These are phyloP conservation scores for Prosopis cineraria DNA, from an alignment of 306 rosid genomes.

Conservation along the genomic window DNA sequence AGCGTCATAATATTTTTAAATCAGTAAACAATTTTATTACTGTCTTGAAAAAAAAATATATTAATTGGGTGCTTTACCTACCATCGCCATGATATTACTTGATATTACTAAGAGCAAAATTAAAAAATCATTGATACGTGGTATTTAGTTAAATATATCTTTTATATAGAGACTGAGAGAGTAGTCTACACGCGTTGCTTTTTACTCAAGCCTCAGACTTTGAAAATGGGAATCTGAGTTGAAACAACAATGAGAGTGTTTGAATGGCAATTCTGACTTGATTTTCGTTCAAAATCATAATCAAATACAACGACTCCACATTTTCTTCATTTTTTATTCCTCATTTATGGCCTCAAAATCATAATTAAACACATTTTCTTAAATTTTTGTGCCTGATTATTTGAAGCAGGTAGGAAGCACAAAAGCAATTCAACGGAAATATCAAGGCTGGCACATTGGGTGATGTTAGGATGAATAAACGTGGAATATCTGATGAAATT, in stretches of 20 bases:
- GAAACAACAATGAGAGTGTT: neutral
- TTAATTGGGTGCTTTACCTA: too few species aligned
- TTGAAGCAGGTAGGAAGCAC: neutral
- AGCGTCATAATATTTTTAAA: too few species aligned
- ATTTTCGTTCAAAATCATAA: neutral
- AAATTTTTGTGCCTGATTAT: neutral
- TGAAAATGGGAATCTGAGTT: neutral
- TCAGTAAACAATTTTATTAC: too few species aligned
- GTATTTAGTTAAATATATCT: too few species aligned
- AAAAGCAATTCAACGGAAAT: neutral
- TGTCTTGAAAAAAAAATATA: too few species aligned
- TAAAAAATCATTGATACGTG: too few species aligned
- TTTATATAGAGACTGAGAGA: too few species aligned
- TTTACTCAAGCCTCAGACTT: neutral
- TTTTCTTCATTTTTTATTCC: neutral
- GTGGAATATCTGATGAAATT: neutral
- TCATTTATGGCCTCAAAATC: neutral
- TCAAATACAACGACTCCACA: neutral
- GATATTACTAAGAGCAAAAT: too few species aligned
- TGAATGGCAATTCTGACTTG: neutral
- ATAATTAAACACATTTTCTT: neutral
- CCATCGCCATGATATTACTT: too few species aligned
- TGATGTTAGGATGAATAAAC: neutral
- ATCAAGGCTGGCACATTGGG: neutral
- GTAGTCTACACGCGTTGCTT: neutral